Percentiles rank a stretch among this genome's conserved stretches.
phyloP scores from a whole-genome alignment of 208 protist genomes.

The Strigomonas culicis region DNA sequence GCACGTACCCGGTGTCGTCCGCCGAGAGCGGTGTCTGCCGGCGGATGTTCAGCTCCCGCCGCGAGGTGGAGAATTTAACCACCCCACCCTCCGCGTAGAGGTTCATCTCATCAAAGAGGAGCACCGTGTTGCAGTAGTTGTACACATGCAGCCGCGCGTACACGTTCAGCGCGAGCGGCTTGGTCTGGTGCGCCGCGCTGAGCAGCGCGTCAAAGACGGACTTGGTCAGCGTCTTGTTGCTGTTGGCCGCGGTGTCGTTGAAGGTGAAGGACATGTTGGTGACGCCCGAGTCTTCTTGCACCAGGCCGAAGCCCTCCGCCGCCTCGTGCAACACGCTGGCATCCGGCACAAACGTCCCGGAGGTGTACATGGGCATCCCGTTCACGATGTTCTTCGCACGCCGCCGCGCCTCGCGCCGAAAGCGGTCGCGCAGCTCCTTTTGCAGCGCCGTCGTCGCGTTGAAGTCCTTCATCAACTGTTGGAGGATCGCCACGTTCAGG shows the following conservation, averaged over 20 bases:
- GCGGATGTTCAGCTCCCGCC: slow-evolving; percentile 3
- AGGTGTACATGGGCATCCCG: not conserved
- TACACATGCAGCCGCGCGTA: slow-evolving; percentile 44
- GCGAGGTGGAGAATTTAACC: not conserved
- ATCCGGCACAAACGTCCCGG: not conserved
- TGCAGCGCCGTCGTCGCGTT: slow-evolving; percentile 40
- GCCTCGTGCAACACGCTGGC: not conserved
- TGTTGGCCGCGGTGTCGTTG: slow-evolving; percentile 3
- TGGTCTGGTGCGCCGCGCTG: not conserved
- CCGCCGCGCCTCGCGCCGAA: slow-evolving; percentile 26
- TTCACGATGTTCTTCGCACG: slow-evolving; percentile 7
- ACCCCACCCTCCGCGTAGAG: not conserved
- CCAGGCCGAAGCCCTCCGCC: not conserved
- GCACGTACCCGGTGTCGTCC: slow-evolving; percentile 26
- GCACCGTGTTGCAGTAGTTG: slow-evolving; percentile 48
- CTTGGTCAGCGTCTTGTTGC: not conserved
- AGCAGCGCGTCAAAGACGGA: not conserved
- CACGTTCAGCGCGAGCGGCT: not conserved
- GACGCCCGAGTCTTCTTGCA: not conserved
- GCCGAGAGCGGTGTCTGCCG: slow-evolving; percentile 21
- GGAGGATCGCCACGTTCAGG: slow-evolving; percentile 56
- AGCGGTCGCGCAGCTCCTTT: slow-evolving; percentile 50
- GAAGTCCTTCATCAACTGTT: slow-evolving; percentile 45
- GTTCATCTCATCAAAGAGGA: slow-evolving; percentile 23
- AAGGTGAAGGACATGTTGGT: slow-evolving; percentile 1